phyloP scores from a whole-genome alignment of 768 basidiomycete species.

The Agrocybe praecox region DNA sequence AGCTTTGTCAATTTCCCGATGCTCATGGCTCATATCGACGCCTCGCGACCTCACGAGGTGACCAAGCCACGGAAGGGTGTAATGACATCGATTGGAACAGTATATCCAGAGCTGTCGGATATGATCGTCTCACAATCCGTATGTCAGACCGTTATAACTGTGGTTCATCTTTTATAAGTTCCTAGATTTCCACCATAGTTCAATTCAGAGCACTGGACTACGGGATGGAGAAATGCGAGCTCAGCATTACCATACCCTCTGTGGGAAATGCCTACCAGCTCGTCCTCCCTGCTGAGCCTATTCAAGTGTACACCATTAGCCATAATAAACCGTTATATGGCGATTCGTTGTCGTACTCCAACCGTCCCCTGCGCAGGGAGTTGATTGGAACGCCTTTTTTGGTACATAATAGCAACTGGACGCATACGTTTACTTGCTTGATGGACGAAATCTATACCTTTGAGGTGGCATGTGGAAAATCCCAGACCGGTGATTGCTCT shows the following conservation, averaged over 20 bases:
- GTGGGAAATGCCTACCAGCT: background rate
- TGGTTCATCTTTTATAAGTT: background rate
- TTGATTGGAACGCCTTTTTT: background rate
- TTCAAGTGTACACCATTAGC: background rate
- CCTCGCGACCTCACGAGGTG: background rate
- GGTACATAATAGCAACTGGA: conserved; percentile 2
- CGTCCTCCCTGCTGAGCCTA: background rate
- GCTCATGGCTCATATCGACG: conserved; percentile 3
- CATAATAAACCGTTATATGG: background rate
- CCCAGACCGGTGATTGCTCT: background rate
- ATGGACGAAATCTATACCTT: conserved; percentile 8
- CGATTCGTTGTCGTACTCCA: conserved; percentile 1
- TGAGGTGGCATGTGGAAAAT: background rate
- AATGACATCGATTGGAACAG: background rate
- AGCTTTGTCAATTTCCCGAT: conserved; percentile 6
- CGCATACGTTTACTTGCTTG: background rate
- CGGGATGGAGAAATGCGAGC: conserved; percentile 2
- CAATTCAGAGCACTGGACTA: conserved; percentile 7
- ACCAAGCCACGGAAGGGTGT: conserved; percentile 1
- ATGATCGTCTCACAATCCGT: background rate
- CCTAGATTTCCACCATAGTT: conserved; percentile 3
- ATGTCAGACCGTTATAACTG: background rate
- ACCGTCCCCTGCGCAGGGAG: background rate
- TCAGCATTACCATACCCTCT: background rate
- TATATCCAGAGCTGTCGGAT: background rate